Evolutionary conservation across 176 grass and related monocot genomes (phyloP), one percentile per base, ranked within the genome.

Genomic region (Rhynchospora breviuscula): DNA sequence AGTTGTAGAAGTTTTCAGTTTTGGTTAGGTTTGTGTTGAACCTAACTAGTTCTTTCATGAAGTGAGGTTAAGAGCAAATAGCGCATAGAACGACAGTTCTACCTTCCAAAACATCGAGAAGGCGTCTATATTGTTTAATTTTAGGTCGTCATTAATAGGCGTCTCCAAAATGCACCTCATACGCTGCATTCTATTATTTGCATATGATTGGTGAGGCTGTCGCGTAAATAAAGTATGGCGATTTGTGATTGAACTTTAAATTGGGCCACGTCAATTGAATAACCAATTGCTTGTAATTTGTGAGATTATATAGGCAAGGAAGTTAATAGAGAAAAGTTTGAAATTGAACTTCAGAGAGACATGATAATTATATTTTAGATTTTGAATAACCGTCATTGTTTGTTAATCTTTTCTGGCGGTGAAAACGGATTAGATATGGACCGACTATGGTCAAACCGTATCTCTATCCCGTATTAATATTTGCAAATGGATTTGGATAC

Each of bases 11-110:
- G 60, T 68, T 66, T 67, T 35, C 19, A 45, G 58, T 81, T 82
- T 18, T 67, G 9, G 26, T 45, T 35, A 60, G 78, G 43, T 81
- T 59, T 63, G 31, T 82, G 60, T 54, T 40, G 21, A 31, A 82
- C 80, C 80, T 82, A 82, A 82, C 80, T 62, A 68, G 68, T 68
- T 82, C 44, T 82, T 65, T 51, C 60, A 66, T 66, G 14, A 67
- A 67, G 80, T 61, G 53, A 67, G 46, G 13, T 66, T 67, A 82
- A 49, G 25, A 51, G 4, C 13, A 66, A 51, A 53, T 68, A 53
- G 43, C 61, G 56, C 13, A 76, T 47, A 31, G 23, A 8, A 13
- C 25, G 29, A 23, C 63, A 29, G 1, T 54, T 76, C 72, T 54
- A 29, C 72, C 72, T 76, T 76, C 22, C 72, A 76, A 76, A 76